Conservation (phyloP, 768 basidiomycete species). For the Clavulina sp. region DNA sequence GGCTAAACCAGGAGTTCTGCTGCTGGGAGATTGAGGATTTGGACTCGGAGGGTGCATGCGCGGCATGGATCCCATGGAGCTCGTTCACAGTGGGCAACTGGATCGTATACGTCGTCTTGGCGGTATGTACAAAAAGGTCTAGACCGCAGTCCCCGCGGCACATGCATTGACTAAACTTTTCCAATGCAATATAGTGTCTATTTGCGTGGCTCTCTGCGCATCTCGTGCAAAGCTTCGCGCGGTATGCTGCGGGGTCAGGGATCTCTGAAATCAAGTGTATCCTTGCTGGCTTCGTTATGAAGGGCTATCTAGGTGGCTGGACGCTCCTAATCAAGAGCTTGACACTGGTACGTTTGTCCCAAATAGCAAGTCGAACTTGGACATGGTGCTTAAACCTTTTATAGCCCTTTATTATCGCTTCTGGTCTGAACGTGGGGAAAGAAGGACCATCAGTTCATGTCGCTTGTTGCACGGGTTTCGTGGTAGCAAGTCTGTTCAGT, state of each 20-base stretch:
- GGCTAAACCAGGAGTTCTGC: slow-evolving; percentile 95
- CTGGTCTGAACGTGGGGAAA: slow-evolving; percentile 91
- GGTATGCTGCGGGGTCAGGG: slow-evolving; percentile 92
- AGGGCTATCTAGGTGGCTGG: slow-evolving; percentile 77
- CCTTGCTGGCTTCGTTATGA: slow-evolving; percentile 91
- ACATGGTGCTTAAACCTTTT: slow-evolving; percentile 8
- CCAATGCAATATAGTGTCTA: slow-evolving; percentile 30
- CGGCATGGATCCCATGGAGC: slow-evolving; percentile 89
- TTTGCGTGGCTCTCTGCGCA: slow-evolving; percentile 82
- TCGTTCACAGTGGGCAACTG: slow-evolving; percentile 50
- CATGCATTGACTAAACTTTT: background rate
- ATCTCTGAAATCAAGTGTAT: slow-evolving; percentile 99
- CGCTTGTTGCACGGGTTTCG: slow-evolving; percentile 80
- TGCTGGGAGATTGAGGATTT: slow-evolving; percentile 82
- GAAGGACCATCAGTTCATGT: slow-evolving; percentile 98
- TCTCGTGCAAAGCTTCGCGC: slow-evolving; percentile 74
- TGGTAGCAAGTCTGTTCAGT: slow-evolving; percentile 71
- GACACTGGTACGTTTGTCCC: slow-evolving; percentile 47
- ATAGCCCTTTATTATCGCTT: slow-evolving; percentile 92
- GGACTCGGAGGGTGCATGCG: slow-evolving; percentile 62
- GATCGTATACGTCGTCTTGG: slow-evolving; percentile 75
- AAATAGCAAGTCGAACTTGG: background rate
- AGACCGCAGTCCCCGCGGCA: too few relatives aligned
- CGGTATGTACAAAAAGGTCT: slow-evolving; percentile 38
- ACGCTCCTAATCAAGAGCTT: slow-evolving; percentile 91